Base-by-base conservation (phyloP, 495 filamentous ascomycete genomes). In the Hypoxylon cercidicola region DNA sequence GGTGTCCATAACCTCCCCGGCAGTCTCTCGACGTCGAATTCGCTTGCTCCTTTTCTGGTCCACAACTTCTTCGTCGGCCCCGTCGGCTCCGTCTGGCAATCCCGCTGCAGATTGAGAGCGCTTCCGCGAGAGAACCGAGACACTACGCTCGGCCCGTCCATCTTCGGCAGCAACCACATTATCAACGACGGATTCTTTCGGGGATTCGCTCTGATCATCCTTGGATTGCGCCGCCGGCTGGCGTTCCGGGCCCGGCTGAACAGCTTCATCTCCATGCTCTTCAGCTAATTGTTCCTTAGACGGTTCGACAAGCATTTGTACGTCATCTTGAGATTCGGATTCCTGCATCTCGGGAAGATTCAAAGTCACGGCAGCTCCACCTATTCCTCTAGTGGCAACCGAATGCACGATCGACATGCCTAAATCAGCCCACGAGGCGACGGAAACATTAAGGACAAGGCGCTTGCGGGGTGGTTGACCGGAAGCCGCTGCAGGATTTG, bases 41-140 rank as follows among this genome's bases (percentile, higher is more conserved):
- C 93, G 84, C 70, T 94, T 93, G 77, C 92, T 96, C 68, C 92
- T 87, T 68, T 89, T 86, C 44, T 90, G 83, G 4, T 88, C 85
- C 8, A 82, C 85, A 60, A 90, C 75, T 41, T 85, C 83, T 28
- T 86, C 84, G 19, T 85, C 83, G 10, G 53, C 74, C 1, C 72
- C 75, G 12, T 88, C 87, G 0, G 53, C 74, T 1, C 72, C 75
- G 12, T 88, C 87, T 0, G 78, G 77, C 18, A 90, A 72, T 0
- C 86, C 87, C 10, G 87, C 87, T 21, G 79, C 76, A 25, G 88
- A 88, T 21, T 86, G 84, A 0, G 88, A 89, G n/a, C 88, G 82
- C 71, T 90, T 90, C 43, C 87, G 79, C 1, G 79, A 82, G 18
- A 72, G 60, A 20, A 76, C 34, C 6, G 77, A 69, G 11, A 55